Evolutionary conservation across 2,329 filamentous ascomycete species (phyloP).

Genomic region (Penicillium occitanis): DNA sequence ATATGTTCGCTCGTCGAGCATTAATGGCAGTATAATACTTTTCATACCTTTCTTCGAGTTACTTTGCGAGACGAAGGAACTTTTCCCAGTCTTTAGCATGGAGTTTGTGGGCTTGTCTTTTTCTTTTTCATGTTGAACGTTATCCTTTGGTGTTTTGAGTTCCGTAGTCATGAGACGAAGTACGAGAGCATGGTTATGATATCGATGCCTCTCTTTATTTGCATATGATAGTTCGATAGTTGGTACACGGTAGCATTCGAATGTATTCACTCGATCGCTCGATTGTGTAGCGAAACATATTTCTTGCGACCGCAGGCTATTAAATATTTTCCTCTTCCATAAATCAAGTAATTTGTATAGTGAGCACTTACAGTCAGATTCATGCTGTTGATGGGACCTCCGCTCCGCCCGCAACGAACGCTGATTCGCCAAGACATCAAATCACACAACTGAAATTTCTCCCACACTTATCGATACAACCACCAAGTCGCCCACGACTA

Average conservation of each 20-base stretch:
- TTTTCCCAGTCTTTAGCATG: constrained; percentile 18
- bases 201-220: constrained; percentile 21
- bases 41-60: constrained; percentile 9
- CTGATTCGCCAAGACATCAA: constrained; percentile 39
- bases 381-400: not conserved
- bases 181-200: constrained; percentile 20
- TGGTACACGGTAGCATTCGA: constrained; percentile 7
- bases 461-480: constrained; percentile 34
- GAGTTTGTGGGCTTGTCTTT: constrained; percentile 20
- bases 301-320: not conserved
- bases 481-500: not conserved
- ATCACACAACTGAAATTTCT: constrained; percentile 45
- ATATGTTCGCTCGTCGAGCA: not conserved
- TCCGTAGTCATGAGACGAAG: constrained; percentile 15
- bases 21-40: constrained; percentile 14
- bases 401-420: constrained; percentile 10
- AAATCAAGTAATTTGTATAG: not conserved
- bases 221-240: constrained; percentile 4
- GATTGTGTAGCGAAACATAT: not conserved
- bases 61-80: constrained; percentile 6
- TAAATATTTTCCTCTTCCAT: not conserved
- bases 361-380: not conserved
- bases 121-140: constrained; percentile 15
- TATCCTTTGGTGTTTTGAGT: constrained; percentile 19
- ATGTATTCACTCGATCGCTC: not conserved